Evolutionary conservation across 2,329 filamentous ascomycete species (phyloP), one percentile per base, ranked within the genome.

Genomic region (Alternaria gansuensis): DNA sequence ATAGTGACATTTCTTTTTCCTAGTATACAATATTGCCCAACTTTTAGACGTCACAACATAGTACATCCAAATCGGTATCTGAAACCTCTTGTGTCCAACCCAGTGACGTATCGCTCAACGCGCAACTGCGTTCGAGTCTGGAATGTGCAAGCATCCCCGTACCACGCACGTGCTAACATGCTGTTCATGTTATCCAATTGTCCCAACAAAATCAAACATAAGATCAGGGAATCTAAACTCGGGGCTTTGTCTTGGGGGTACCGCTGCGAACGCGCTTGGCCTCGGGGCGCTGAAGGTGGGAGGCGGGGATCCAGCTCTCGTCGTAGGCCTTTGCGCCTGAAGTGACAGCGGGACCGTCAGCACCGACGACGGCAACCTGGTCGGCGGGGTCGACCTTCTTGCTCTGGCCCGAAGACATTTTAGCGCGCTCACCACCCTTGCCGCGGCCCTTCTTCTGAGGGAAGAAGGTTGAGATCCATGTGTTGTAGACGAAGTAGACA

Each of bases 401-500:
- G 69, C 79, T 78, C 75, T 88, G 87, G 74, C 84, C 85, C 66
- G 85, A 80, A 29, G 84, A 81, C 72, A 82, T 82, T 78, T 86
- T 87, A 57, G 85, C 82, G 64, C 88, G 87, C 83, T 92, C 91
- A 68, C 90, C 80, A 62, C 82, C 82, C 78, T 86, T 86, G 69
- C 82, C 84, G 57, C 82, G 77, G 63, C 83, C 82, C 72, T 82
- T 82, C 79, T 88, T 88, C 84, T 97, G 92, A 48, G 95, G 94
- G 85, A 98, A 97, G 76, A 99, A 90, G 13, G 93, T 89, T 73
- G 93, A 91, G 80, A 99, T 90, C 93, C 94, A 98, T 74, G 94
- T 96, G 83, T 90, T 95, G 87, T 99, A 99, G 82, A 97, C 92
- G 80, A 97, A 97, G 87, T 94, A 97, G 77, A 90, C 87, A 53